Percentiles rank a stretch among this genome's conserved stretches.
Conservation (phyloP, 2,329 filamentous ascomycete genomes). For the Orbilia oligospora region DNA sequence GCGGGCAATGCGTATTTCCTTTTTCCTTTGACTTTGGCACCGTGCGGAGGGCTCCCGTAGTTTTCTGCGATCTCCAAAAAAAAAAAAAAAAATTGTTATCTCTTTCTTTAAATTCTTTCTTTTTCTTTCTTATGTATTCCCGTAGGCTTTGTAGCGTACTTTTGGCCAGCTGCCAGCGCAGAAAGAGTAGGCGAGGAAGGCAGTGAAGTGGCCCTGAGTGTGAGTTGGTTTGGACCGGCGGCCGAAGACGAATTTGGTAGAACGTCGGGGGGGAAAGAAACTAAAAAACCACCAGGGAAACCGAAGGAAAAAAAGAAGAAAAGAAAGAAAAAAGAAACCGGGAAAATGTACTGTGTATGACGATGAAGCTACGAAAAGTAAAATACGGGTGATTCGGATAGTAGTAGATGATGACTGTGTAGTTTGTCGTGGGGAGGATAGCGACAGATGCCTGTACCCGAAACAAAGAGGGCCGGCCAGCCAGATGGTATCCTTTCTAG, state of each 20-base stretch:
- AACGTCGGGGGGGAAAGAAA: too few species aligned
- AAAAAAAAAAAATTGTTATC: constrained; percentile 10
- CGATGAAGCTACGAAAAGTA: background rate
- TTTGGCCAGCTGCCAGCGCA: constrained; percentile 57
- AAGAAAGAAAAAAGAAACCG: background rate
- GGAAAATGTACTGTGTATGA: too few species aligned
- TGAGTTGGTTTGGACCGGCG: constrained; percentile 5
- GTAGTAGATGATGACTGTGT: background rate
- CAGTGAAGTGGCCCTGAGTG: constrained; percentile 21
- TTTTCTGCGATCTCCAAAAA: background rate
- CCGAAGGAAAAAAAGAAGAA: background rate
- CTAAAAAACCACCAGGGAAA: too few species aligned
- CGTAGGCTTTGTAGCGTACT: constrained; percentile 21
- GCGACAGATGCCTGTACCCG: constrained; percentile 46
- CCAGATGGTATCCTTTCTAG: constrained; percentile 22
- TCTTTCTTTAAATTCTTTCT: constrained; percentile 34
- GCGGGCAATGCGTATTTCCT: constrained; percentile 26
- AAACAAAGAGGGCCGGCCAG: constrained; percentile 46
- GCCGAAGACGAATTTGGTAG: constrained; percentile 16
- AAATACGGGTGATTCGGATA: constrained; percentile 26
- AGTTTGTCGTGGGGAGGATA: constrained; percentile 6
- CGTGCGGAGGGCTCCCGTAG: constrained; percentile 20
- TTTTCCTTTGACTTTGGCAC: background rate
- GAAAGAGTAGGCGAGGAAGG: constrained; percentile 43
- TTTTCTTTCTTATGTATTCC: background rate